A percentile compares a stretch with the other conserved stretches of the same genome.
Conservation (phyloP, 78 protist genomes). For the Cavenderia fasciculata region DNA sequence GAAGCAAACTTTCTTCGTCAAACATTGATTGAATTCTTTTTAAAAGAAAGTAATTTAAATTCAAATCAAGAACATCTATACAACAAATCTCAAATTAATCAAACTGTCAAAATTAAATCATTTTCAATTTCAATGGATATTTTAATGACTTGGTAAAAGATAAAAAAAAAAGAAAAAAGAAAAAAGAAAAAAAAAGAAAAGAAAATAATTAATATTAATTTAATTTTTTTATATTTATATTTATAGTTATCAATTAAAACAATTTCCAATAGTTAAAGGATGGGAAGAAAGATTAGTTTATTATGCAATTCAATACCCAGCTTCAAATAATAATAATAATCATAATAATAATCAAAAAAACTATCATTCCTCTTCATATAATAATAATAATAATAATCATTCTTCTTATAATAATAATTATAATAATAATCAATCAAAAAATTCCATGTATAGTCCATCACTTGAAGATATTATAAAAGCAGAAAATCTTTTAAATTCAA, state of each 20-base stretch:
- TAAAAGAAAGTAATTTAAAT: too few species aligned
- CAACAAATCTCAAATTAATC: too few species aligned
- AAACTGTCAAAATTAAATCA: not conserved
- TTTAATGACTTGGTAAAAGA: conserved; percentile 6
- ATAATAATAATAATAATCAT: too few species aligned
- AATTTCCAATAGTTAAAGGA: not conserved
- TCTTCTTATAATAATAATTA: too few species aligned
- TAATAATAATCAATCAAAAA: too few species aligned
- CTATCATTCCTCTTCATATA: too few species aligned
- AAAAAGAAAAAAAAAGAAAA: not conserved
- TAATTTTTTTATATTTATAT: not conserved
- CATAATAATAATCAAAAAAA: too few species aligned
- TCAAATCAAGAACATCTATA: too few species aligned
- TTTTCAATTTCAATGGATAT: not conserved
- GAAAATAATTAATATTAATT: not conserved
- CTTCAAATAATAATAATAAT: too few species aligned
- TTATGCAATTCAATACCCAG: not conserved
- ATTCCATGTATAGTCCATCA: not conserved
- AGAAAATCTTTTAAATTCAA: not conserved
- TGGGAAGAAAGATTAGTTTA: conserved; percentile 56
- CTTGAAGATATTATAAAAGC: not conserved
- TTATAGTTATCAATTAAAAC: not conserved
- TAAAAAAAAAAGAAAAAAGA: not conserved
- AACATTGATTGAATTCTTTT: too few species aligned
- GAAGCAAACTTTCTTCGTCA: too few species aligned